Evolutionary conservation across 495 filamentous ascomycete species (phyloP).

Genomic region (Mycothermus thermophilus): DNA sequence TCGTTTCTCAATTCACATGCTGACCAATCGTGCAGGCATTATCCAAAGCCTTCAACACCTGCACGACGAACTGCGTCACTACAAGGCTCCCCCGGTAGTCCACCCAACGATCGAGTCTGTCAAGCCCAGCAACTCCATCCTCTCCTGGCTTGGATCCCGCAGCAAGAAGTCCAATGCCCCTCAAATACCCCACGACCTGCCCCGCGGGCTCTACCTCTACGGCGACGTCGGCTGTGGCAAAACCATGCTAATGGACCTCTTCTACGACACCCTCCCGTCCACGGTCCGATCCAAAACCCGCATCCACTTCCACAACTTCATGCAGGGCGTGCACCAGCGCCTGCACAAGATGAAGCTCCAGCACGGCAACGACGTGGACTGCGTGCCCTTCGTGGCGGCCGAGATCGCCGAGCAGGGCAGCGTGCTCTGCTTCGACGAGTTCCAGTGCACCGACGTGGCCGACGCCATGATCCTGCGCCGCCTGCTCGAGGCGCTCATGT

Average conservation of each 20-base stretch:
- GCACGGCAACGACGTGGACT: constrained; percentile 83
- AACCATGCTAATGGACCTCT: constrained; percentile 99
- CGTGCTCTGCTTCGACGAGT: constrained; percentile 95
- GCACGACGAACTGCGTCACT: constrained; percentile 66
- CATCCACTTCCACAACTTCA: constrained; percentile 98
- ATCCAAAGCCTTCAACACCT: constrained; percentile 80
- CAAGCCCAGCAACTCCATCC: constrained; percentile 51
- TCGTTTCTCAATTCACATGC: not conserved
- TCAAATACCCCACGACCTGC: constrained; percentile 53
- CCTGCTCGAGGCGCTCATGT: constrained; percentile 79
- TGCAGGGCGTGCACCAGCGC: constrained; percentile 94
- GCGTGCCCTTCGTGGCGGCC: constrained; percentile 81
- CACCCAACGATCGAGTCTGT: constrained; percentile 66
- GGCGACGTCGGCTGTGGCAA: constrained; percentile 97
- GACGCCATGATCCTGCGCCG: constrained; percentile 96
- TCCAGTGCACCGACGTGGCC: constrained; percentile 96
- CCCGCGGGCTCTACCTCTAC: constrained; percentile 86
- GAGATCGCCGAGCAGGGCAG: constrained; percentile 74
- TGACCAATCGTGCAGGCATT: constrained; percentile 42
- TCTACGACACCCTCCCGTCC: constrained; percentile 80
- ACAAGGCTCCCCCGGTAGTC: constrained; percentile 55
- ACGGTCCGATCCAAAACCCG: constrained; percentile 77
- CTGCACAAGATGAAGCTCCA: constrained; percentile 80
- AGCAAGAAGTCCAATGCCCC: constrained; percentile 21
- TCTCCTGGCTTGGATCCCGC: constrained; percentile 50